These are phyloP conservation scores for Phytophthora tentaculata DNA, from an alignment of 352 stramenopile genomes.

Conservation along the genomic window DNA sequence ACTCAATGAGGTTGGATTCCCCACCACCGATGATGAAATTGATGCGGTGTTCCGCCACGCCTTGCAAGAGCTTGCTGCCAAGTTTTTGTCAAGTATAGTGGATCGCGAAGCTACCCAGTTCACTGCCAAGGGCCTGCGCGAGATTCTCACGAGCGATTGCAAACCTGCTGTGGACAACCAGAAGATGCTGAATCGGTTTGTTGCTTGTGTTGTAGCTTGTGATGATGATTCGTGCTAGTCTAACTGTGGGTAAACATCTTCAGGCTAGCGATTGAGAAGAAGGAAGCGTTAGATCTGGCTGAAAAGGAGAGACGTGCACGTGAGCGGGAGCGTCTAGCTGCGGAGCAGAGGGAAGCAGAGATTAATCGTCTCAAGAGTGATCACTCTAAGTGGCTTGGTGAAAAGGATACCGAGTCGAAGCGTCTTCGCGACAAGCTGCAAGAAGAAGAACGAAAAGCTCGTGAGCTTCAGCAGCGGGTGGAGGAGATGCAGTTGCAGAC, in stretches of 20 bases:
- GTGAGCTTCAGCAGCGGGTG: constrained; percentile 60
- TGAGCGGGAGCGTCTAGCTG: constrained; percentile 56
- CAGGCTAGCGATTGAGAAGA: constrained; percentile 72
- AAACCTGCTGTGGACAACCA: constrained; percentile 68
- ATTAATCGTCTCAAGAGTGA: constrained; percentile 72
- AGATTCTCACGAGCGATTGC: constrained; percentile 69
- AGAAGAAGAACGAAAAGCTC: constrained; percentile 61
- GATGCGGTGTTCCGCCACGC: constrained; percentile 61
- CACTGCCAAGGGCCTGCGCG: constrained; percentile 52
- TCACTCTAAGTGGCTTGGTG: constrained; percentile 66
- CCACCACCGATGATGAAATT: constrained; percentile 70
- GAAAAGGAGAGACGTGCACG: constrained; percentile 68
- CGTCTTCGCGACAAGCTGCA: constrained; percentile 66
- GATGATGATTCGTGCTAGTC: constrained; percentile 1
- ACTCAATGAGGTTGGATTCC: constrained; percentile 59
- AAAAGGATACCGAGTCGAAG: constrained; percentile 75
- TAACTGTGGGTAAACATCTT: constrained; percentile 21
- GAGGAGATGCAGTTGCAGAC: constrained; percentile 59
- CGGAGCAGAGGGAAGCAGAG: constrained; percentile 65
- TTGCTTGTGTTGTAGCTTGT: constrained; percentile 10
- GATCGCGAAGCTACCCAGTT: constrained; percentile 48
- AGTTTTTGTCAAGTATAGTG: constrained; percentile 60
- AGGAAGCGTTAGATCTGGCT: constrained; percentile 58
- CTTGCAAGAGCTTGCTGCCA: constrained; percentile 62
- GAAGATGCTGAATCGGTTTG: constrained; percentile 73